Evolutionary conservation across 305 asterid genomes (phyloP).

Genomic region (Lippia alba): DNA sequence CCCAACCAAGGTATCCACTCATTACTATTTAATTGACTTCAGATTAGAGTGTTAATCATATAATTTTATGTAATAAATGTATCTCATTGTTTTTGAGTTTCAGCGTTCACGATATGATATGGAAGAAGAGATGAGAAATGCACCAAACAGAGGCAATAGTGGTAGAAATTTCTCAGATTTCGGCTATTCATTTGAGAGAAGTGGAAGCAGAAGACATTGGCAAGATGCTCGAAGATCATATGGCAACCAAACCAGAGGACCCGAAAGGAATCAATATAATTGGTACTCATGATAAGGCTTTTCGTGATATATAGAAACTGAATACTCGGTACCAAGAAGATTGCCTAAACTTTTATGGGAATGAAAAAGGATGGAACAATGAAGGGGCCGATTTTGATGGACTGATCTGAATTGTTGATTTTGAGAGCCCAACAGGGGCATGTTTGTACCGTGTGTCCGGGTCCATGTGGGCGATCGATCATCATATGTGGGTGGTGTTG

Average conservation of each 20-base stretch:
- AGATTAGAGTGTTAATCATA: too few relatives aligned
- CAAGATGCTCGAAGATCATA: constrained; percentile 57
- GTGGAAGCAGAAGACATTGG: constrained; percentile 57
- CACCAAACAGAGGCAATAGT: constrained; percentile 54
- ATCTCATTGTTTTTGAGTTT: constrained; percentile 27
- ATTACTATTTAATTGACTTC: too few relatives aligned
- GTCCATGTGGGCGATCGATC: constrained; percentile 6
- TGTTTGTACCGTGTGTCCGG: constrained; percentile 16
- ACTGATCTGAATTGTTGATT: constrained; percentile 23
- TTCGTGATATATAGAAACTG: constrained; percentile 5
- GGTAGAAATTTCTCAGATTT: constrained; percentile 47
- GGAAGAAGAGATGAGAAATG: constrained; percentile 78
- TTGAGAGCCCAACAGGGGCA: constrained; percentile 30
- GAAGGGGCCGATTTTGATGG: constrained; percentile 22
- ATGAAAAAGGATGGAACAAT: constrained; percentile 22
- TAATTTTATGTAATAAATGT: neutral
- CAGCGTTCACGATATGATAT: constrained; percentile 82
- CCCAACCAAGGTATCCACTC: constrained; percentile 69
- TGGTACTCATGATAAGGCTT: constrained; percentile 44
- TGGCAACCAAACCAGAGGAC: constrained; percentile 52
- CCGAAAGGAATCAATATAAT: constrained; percentile 52
- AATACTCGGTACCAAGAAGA: constrained; percentile 19
- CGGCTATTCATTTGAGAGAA: constrained; percentile 54
- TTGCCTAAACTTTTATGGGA: neutral
- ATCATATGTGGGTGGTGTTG: constrained; percentile 15